Conservation (phyloP, 768 basidiomycete genomes). For the Mycena floridula region DNA sequence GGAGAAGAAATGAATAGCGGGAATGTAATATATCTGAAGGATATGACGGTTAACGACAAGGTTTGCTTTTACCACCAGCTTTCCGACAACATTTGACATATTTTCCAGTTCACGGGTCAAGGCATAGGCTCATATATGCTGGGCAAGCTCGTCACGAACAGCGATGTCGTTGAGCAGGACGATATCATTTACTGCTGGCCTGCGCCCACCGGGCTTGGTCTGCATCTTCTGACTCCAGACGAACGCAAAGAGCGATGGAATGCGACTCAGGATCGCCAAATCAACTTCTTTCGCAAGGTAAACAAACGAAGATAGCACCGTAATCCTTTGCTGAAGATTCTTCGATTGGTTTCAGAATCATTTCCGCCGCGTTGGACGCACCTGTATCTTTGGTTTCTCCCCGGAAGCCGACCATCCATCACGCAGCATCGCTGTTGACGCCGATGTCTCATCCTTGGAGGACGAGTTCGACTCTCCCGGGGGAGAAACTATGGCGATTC, state of each 20-base stretch:
- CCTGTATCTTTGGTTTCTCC: slow-evolving; percentile 17
- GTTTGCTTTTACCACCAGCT: slow-evolving; percentile 10
- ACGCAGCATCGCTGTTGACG: slow-evolving; percentile 4
- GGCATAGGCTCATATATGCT: slow-evolving; percentile 2
- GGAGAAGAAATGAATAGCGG: slow-evolving; percentile 21
- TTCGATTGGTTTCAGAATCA: slow-evolving; percentile 11
- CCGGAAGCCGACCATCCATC: slow-evolving; percentile 16
- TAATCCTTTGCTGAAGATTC: neutral
- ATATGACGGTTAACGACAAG: slow-evolving; percentile 15
- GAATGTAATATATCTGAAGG: slow-evolving; percentile 19
- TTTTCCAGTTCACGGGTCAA: slow-evolving; percentile 1
- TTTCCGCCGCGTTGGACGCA: slow-evolving; percentile 21
- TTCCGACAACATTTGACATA: neutral
- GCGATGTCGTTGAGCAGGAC: neutral
- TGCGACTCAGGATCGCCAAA: neutral
- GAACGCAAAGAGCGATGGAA: neutral
- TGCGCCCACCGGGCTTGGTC: neutral
- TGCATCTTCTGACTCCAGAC: neutral
- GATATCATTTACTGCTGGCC: neutral
- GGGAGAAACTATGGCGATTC: neutral
- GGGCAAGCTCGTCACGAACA: neutral
- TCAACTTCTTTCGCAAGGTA: slow-evolving; percentile 9
- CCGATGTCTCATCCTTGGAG: slow-evolving; percentile 3
- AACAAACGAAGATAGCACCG: neutral
- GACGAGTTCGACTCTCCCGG: slow-evolving; percentile 1